Evolutionary conservation across 345 rosid genomes (phyloP).

Genomic region (Bretschneidera sinensis): DNA sequence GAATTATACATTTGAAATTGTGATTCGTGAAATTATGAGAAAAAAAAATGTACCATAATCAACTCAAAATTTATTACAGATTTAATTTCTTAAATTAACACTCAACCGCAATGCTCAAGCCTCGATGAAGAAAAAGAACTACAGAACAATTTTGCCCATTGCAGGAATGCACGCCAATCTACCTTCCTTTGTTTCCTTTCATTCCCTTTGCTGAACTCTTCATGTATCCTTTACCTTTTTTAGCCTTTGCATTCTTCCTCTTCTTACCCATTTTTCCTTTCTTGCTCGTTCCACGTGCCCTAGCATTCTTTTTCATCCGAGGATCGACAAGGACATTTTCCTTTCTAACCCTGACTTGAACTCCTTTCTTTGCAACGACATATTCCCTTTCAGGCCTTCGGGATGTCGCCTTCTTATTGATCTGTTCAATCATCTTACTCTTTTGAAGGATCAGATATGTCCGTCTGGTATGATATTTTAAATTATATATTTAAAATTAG

Average conservation of each 20-base stretch:
- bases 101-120: no score
- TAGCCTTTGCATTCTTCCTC: constrained; percentile 38
- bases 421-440: constrained; percentile 74
- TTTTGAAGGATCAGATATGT: constrained; percentile 73
- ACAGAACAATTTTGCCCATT: no score
- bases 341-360: constrained; percentile 66
- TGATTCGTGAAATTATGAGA: no score
- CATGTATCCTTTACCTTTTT: constrained; percentile 37
- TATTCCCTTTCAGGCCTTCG: constrained; percentile 68
- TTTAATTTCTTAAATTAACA: no score
- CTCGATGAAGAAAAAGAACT: no score
- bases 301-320: constrained; percentile 77
- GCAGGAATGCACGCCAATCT: constrained; percentile 15
- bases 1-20: no score
- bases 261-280: constrained; percentile 52
- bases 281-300: constrained; percentile 50
- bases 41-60: no score
- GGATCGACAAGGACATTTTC: constrained; percentile 85
- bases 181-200: constrained; percentile 32
- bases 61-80: no score
- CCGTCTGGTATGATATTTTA: constrained; percentile 64
- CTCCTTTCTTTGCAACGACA: constrained; percentile 93
- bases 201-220: constrained; percentile 41
- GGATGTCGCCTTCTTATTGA: constrained; percentile 74
- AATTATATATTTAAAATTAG: no score